phyloP scores from a whole-genome alignment of 208 protist species.

The Wallacemonas sp. region DNA sequence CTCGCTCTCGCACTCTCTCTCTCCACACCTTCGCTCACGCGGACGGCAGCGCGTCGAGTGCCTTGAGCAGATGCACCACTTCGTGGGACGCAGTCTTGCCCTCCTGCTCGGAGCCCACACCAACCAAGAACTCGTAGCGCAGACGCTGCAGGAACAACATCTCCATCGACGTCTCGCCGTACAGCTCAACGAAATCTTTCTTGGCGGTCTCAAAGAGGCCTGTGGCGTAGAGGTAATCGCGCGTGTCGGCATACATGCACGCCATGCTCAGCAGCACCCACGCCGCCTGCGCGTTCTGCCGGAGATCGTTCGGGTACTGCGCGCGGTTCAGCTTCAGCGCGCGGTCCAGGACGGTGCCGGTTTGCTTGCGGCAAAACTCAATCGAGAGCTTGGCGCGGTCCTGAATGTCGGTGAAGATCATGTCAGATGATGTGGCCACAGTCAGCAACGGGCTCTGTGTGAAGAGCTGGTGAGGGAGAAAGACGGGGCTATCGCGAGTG shows the following conservation, averaged over 20 bases:
- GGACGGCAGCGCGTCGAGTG: constrained; percentile 51
- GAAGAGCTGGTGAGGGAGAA: constrained; percentile 78
- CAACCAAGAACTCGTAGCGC: constrained; percentile 81
- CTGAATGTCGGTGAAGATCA: constrained; percentile 59
- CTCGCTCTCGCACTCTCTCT: neutral
- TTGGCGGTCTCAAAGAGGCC: constrained; percentile 80
- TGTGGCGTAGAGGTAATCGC: constrained; percentile 89
- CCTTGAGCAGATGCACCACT: constrained; percentile 71
- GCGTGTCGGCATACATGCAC: constrained; percentile 85
- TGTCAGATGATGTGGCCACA: constrained; percentile 56
- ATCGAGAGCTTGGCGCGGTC: constrained; percentile 38
- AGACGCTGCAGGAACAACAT: constrained; percentile 53
- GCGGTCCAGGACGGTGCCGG: constrained; percentile 65
- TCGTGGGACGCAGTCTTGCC: constrained; percentile 76
- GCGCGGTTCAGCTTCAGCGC: constrained; percentile 76
- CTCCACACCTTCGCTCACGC: neutral
- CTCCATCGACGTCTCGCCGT: constrained; percentile 68
- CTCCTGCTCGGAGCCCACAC: constrained; percentile 87
- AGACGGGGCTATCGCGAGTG: constrained; percentile 67
- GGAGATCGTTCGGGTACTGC: constrained; percentile 52
- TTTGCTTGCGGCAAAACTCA: constrained; percentile 49
- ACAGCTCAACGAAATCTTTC: constrained; percentile 60
- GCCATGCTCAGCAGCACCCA: constrained; percentile 75
- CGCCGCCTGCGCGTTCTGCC: constrained; percentile 61
- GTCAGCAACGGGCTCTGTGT: constrained; percentile 60